phyloP scores from a whole-genome alignment of 495 filamentous ascomycete species.

The Platismatia glauca region DNA sequence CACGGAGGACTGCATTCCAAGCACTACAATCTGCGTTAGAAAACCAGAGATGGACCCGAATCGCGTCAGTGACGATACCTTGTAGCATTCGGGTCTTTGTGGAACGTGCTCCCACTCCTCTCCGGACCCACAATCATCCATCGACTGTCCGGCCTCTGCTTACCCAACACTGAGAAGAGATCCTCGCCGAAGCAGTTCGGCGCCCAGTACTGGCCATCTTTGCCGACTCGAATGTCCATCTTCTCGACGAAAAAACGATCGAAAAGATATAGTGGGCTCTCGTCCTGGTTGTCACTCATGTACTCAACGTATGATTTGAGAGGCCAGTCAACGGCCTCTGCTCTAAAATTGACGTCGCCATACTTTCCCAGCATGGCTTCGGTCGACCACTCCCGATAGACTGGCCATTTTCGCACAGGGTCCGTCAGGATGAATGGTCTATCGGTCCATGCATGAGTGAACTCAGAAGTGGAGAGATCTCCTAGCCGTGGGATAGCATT shows the following conservation, averaged over 20 bases:
- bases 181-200: constrained; percentile 84
- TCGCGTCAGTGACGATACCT: constrained; percentile 14
- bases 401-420: constrained; percentile 77
- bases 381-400: constrained; percentile 65
- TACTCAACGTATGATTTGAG: constrained; percentile 73
- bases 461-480: constrained; percentile 63
- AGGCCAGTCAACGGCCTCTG: constrained; percentile 91
- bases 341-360: constrained; percentile 61
- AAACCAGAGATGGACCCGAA: neutral
- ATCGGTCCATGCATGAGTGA: constrained; percentile 64
- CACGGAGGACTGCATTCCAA: constrained; percentile 91
- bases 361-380: constrained; percentile 55
- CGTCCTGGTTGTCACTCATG: constrained; percentile 73
- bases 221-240: constrained; percentile 61
- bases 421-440: constrained; percentile 82
- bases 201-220: constrained; percentile 63
- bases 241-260: constrained; percentile 82
- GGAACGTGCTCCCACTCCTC: constrained; percentile 88
- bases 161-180: constrained; percentile 72
- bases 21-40: constrained; percentile 54
- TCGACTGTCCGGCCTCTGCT: constrained; percentile 73
- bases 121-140: constrained; percentile 93
- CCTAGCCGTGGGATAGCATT: constrained; percentile 67
- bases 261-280: constrained; percentile 90
- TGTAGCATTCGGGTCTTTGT: constrained; percentile 72